Base-by-base conservation (phyloP, 768 basidiomycete genomes). In the Panus rudis region DNA sequence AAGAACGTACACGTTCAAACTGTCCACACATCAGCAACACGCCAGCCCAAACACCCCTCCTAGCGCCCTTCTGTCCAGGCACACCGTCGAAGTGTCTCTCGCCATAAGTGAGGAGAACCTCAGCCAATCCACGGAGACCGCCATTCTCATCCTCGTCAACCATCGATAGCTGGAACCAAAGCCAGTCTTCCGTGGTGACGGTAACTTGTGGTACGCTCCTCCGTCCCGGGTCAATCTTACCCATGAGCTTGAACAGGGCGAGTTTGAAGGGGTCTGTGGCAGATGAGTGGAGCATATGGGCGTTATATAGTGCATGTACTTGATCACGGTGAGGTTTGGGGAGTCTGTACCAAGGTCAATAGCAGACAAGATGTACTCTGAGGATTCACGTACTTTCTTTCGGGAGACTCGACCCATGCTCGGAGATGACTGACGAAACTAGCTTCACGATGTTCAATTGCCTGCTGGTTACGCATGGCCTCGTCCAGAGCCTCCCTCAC, bases 161-260 rank as follows among this genome's bases (percentile, higher is more conserved):
- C 78, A 97, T 85, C 1, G 83, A 74, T 12, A 98, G 73, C 65
- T 99, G 93, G 70, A 93, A 83, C 94, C 94, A 99, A 26, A 97
- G 69, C 94, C 94, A 99, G 62, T 99, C 96, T 60, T 97, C 96
- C 2, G 90, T 92, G 1, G 92, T 93, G 8, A 76, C 76, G 0
- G 92, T 97, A 4, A 97, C 91, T 30, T 81, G 78, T 4, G 80
- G 75, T 2, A 93, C 81, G 53, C 78, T 84, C 37, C 92, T 75
- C 43, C 87, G 72, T 4, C 76, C 64, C 2, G 91, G 79, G 52
- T 99, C 96, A 41, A 94, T 75, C 54, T 87, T 87, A 33, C 92
- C 94, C 72, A 97, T 85, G 26, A 99, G 69, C 62, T 96, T 97
- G 71, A 96, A 97, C 24, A 99, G 63, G 0, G 92, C 93, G 42